Percentiles rank a stretch among this genome's conserved stretches.
phyloP scores from a whole-genome alignment of 108 stramenopile genomes.

The Stephanodiscus minutulus region DNA sequence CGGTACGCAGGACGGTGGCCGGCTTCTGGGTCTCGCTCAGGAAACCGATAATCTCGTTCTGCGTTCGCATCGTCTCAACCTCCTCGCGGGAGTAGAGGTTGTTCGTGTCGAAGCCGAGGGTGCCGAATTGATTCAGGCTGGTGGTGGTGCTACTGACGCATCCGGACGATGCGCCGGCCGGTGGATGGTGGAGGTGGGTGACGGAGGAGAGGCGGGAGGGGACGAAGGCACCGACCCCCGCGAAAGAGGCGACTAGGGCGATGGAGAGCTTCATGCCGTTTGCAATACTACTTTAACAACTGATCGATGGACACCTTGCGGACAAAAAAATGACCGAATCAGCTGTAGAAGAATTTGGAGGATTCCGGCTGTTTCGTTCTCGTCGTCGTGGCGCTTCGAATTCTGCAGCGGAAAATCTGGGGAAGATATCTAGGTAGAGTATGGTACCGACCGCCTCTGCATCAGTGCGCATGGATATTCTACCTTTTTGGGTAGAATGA shows the following conservation, averaged over 20 bases:
- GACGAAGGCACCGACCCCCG: constrained; percentile 29
- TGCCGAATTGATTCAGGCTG: constrained; percentile 26
- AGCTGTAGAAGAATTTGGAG: not conserved
- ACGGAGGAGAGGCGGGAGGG: constrained; percentile 17
- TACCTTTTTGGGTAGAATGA: too few relatives aligned
- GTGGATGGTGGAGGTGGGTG: not conserved
- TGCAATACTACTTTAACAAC: not conserved
- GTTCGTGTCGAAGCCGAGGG: constrained; percentile 39
- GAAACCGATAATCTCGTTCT: constrained; percentile 20
- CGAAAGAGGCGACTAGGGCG: constrained; percentile 27
- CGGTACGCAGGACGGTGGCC: constrained; percentile 15
- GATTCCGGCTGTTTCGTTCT: too few relatives aligned
- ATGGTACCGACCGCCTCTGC: too few relatives aligned
- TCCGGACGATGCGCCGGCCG: not conserved
- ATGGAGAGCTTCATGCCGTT: constrained; percentile 32
- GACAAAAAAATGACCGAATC: not conserved
- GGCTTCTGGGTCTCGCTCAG: constrained; percentile 7
- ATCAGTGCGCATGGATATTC: too few relatives aligned
- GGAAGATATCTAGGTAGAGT: too few relatives aligned
- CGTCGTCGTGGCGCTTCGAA: too few relatives aligned
- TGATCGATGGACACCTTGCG: too few relatives aligned
- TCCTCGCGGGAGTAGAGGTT: constrained; percentile 33
- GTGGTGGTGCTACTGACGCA: constrained; percentile 2
- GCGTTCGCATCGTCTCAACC: constrained; percentile 8
- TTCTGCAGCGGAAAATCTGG: too few relatives aligned